phyloP scores from a whole-genome alignment of 257 asterid species.

The Solanum piurae region DNA sequence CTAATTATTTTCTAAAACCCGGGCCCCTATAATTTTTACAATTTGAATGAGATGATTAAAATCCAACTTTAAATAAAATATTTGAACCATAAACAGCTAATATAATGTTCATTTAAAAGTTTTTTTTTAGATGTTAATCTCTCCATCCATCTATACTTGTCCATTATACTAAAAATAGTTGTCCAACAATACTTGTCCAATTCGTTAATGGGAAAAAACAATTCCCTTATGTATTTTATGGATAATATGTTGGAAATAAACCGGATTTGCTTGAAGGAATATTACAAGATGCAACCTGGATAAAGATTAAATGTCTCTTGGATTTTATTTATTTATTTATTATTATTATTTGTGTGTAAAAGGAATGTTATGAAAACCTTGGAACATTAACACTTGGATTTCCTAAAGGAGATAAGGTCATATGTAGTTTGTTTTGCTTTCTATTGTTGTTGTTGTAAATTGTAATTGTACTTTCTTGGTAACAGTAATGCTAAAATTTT shows the following conservation, averaged over 20 bases:
- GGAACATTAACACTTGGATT: background rate
- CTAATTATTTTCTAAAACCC: background rate
- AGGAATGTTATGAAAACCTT: background rate
- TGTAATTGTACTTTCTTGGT: background rate
- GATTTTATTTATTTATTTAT: too few species aligned
- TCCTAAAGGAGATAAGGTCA: background rate
- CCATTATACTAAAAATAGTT: background rate
- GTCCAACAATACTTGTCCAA: too few species aligned
- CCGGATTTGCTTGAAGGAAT: background rate
- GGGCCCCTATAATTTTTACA: background rate
- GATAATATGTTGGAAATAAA: background rate
- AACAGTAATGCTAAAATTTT: background rate
- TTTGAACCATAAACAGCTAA: background rate
- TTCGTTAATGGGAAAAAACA: background rate
- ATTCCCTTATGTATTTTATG: background rate
- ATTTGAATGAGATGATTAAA: background rate
- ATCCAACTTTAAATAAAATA: background rate
- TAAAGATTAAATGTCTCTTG: too few species aligned
- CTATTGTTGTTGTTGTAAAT: background rate
- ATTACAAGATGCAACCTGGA: too few species aligned
- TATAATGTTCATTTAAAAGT: background rate
- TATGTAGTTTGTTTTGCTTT: background rate
- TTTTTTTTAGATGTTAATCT: background rate
- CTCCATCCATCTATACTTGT: background rate
- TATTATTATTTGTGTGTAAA: background rate